Base-by-base conservation (phyloP, 2,329 filamentous ascomycete genomes). In the Phyllosticta citrichinensis region DNA sequence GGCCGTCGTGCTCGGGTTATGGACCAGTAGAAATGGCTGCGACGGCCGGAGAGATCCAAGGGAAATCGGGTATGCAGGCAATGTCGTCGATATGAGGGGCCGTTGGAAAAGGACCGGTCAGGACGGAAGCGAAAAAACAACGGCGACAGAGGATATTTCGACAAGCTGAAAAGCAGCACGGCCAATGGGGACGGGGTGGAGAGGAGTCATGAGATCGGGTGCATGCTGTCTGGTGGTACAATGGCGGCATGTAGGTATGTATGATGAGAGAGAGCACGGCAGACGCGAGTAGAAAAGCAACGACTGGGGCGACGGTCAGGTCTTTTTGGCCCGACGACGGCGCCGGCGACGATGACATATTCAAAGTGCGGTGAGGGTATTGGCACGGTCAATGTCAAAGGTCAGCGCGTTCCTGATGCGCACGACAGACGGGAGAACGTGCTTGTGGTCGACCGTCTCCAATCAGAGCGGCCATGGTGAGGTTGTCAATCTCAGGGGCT, bases 221-320 rank as follows among this genome's bases (percentile, higher is more conserved):
- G 60, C 60, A 61, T 61, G 60, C 25, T 35, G 60, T 30, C 10
- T 47, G 47, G 60, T 61, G 56, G 55, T 55, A 57, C 55, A 55
- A 56, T 25, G 30, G 60, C 50, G 52, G 60, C 50, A 56, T 30
- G 22, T 40, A 11, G 33, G 33, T 40, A 40, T 40, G 33, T 40
- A 40, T 40, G 33, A 40, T 40, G 33, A 40, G 33, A 40, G 30
- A 33, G 33, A 40, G 33, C 33, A 40, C 33, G 33, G 33, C 33
- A 40, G 33, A 40, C 33, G 33, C 33, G 33, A 40, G 33, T 40
- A 40, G 33, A 40, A 40, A 40, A 40, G 33, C 33, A 40, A 40
- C 33, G 14, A 14, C 33, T 5, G 30, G 33, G 33, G 11, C 11
- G 33, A 40, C 33, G 33, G 14, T 40, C 33, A 40, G 33, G 12